A percentile compares a stretch with the other conserved stretches of the same genome.
Evolutionary conservation across 2,329 filamentous ascomycete species (phyloP).

Genomic region (Sporothrix globosa): DNA sequence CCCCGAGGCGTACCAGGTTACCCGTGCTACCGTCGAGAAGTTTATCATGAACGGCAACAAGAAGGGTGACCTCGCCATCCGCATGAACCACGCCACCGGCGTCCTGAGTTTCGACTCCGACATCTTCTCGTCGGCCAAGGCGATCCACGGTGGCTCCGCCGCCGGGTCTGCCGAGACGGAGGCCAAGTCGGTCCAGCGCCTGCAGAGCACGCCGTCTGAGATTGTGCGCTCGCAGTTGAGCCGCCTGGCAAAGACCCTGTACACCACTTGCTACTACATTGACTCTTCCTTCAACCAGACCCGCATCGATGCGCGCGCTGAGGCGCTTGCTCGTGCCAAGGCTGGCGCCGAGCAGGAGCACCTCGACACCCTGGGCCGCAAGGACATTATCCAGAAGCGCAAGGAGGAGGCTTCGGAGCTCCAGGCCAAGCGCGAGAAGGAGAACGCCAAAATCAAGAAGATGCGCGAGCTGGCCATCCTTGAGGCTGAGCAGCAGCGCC

Average conservation of each 20-base stretch:
- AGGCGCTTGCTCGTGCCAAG: conserved; percentile 78
- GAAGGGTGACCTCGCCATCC: conserved; percentile 96
- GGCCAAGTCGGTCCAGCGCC: conserved; percentile 81
- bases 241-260: conserved; percentile 86
- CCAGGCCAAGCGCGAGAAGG: conserved; percentile 85
- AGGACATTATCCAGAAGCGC: conserved; percentile 91
- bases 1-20: conserved; percentile 94
- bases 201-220: conserved; percentile 96
- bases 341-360: conserved; percentile 93
- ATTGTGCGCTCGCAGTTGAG: conserved; percentile 95
- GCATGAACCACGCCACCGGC: conserved; percentile 92
- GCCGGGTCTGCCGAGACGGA: conserved; percentile 88
- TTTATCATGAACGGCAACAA: conserved; percentile 99
- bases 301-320: conserved; percentile 75
- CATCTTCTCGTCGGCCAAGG: conserved; percentile 96
- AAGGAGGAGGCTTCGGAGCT: conserved; percentile 94
- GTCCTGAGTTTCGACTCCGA: conserved; percentile 97
- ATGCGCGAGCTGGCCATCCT: conserved; percentile 84
- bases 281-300: conserved; percentile 86
- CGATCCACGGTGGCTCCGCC: conserved; percentile 79
- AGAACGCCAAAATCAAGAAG: conserved; percentile 86
- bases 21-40: conserved; percentile 90
- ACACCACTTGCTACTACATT: conserved; percentile 93
- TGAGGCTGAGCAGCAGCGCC: conserved; percentile 84
- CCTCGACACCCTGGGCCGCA: conserved; percentile 78